Evolutionary conservation across 139 green algal species (phyloP).

Genomic region (Protoeuglena noctilucae): DNA sequence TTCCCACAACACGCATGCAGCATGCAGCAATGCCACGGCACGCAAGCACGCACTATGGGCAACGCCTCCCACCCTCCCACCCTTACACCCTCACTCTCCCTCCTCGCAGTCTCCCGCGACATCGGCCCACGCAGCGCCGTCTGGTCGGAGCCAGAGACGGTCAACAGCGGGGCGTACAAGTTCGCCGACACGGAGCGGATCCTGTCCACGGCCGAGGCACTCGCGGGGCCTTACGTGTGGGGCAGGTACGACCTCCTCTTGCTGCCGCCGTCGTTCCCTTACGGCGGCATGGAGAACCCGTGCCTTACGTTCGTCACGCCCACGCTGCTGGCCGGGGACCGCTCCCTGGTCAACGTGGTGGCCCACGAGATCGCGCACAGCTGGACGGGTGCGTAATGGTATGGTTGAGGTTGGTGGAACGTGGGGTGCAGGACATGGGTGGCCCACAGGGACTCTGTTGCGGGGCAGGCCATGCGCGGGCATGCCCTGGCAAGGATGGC

Average conservation of each 20-base stretch:
- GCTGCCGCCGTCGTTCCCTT: slow-evolving; percentile 76
- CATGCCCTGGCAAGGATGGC: no score
- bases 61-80: no score
- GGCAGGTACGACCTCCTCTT: slow-evolving; percentile 83
- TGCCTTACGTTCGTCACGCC: slow-evolving; percentile 79
- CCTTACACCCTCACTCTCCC: no score
- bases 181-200: slow-evolving; percentile 73
- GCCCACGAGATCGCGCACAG: slow-evolving; percentile 84
- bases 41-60: no score
- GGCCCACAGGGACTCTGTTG: no score
- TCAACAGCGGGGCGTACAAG: slow-evolving; percentile 51
- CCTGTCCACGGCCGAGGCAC: slow-evolving; percentile 48
- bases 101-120: no score
- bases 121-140: no score
- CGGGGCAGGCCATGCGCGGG: no score
- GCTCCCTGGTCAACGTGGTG: slow-evolving; percentile 52
- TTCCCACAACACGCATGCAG: no score
- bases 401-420: neutral
- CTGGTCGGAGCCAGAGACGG: slow-evolving; percentile 63
- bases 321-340: slow-evolving; percentile 78
- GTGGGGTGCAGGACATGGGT: no score
- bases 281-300: slow-evolving; percentile 78
- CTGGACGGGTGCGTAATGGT: slow-evolving; percentile 57
- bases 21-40: no score
- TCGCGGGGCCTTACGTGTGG: slow-evolving; percentile 83